Base-by-base conservation (phyloP, 805 yeast genomes). In the Candida parachauliodes region DNA sequence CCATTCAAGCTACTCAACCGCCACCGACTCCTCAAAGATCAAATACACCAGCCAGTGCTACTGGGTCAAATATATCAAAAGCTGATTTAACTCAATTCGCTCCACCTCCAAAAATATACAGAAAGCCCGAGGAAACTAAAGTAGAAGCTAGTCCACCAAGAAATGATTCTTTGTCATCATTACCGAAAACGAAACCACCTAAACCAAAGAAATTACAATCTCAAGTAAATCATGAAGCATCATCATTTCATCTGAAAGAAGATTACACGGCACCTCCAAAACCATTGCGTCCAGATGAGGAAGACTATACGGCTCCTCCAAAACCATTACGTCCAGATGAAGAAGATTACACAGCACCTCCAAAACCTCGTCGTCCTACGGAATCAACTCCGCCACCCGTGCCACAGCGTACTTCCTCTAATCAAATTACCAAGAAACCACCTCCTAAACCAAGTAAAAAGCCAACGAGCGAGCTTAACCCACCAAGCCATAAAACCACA, bases 401-500 rank as follows among this genome's bases (percentile, higher is more conserved):
- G 16, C 32, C 20, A 12, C 12, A 17, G 18, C 6, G 32, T 4
- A n/a, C n/a, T n/a, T n/a, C n/a, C n/a, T 7, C 10, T 10, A 5
- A 11, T 10, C 19, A 16, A 27, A 12, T 24, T 5, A 62, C 59
- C 45, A 61, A 59, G 37, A 54, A 55, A 0, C 70, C 73, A 15
- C 73, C 72, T 9, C 72, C 73, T 24, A 70, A 67, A 28, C 75
- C 76, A 1, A 41, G 48, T 2, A 70, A 65, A 43, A 60, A 62
- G 37, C 49, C 57, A 29, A 30, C 39, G 25, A 31, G 22, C 23
- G 36, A 39, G 28, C 36, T 21, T 15, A 46, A 17, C 29, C 39
- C 39, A 8, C 41, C 41, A n/a, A n/a, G 16, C 51, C 65, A 18
- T 52, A 54, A 6, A 11, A 30, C 18, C 17, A 19, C 24, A 16